phyloP scores from a whole-genome alignment of 352 stramenopile species.

The Phytophthora quininea region DNA sequence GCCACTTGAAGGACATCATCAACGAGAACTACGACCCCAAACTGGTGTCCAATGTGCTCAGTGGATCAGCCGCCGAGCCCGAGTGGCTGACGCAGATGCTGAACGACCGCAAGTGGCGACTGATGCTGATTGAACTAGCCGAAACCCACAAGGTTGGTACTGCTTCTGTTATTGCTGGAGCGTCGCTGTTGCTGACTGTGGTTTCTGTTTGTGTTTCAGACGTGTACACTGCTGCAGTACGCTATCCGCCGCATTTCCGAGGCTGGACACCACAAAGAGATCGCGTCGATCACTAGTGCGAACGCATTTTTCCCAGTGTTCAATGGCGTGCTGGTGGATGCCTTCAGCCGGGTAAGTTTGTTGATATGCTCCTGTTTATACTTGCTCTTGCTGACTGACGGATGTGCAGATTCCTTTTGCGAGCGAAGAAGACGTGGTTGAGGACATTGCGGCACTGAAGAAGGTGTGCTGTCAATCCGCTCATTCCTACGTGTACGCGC shows the following conservation, averaged over 20 bases:
- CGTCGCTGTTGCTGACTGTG: conserved; percentile 3
- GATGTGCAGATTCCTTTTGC: conserved; percentile 75
- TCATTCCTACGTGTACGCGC: conserved; percentile 84
- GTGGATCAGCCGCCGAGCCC: conserved; percentile 71
- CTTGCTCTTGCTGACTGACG: not conserved
- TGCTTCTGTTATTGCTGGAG: not conserved
- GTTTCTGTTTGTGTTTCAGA: conserved; percentile 39
- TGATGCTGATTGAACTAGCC: conserved; percentile 86
- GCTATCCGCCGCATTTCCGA: conserved; percentile 87
- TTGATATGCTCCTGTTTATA: not conserved
- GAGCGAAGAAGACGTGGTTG: conserved; percentile 77
- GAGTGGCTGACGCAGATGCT: conserved; percentile 89
- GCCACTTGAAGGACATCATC: conserved; percentile 76
- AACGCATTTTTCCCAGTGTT: conserved; percentile 90
- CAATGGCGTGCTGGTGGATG: conserved; percentile 78
- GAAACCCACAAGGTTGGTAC: conserved; percentile 80
- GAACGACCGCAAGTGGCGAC: conserved; percentile 76
- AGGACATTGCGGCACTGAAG: conserved; percentile 73
- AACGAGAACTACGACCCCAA: conserved; percentile 86
- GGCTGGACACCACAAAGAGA: conserved; percentile 88
- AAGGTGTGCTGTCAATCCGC: conserved; percentile 88
- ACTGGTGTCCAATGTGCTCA: conserved; percentile 87
- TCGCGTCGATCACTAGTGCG: conserved; percentile 83
- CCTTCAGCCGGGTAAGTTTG: conserved; percentile 66
- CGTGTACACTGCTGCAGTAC: conserved; percentile 84